Base-by-base conservation (phyloP, 140 eudicot species). In the Stevia rebaudiana region DNA sequence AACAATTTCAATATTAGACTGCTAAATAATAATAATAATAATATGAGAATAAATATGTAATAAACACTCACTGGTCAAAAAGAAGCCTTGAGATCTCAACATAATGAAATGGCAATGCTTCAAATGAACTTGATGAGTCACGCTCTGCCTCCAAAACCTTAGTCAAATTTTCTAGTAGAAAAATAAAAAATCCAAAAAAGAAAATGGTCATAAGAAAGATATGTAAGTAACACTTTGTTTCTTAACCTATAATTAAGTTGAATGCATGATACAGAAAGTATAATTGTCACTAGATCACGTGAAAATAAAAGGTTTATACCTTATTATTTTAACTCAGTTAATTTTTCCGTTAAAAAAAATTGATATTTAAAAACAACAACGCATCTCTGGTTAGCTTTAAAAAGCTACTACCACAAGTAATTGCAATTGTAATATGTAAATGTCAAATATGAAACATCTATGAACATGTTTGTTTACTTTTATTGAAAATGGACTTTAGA, bases 31-130 rank as follows among this genome's bases (percentile, higher is more conserved):
- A 11, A 62, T 22, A 71, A 51, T n/a, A n/a, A n/a, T n/a, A n/a
- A n/a, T n/a, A n/a, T n/a, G 1, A 28, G 10, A 12, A 19, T 37
- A 36, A 68, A 36, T 5, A 22, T 23, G 74, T 18, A 24, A 66
- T 36, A 46, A 3, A 12, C 30, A 86, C 96, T 84, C 77, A 91
- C 98, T 87, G 92, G 72, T 91, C 98, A 75, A 91, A 91, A 63
- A 91, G 96, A 69, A 91, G 95, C 82, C 96, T 83, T 51, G 98
- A 83, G 24, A 87, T 91, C 68, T 91, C 98, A 39, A 87, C 98
- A 62, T 87, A 91, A 68, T 87, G 98, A 69, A 87, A 91, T 43
- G 98, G 98, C 51, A 91, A 74, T 40, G 86, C 87, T 83, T 84
- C 89, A 71, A 91, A 87, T 46, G 74, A 71, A 76, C 79, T 78